Conservation (phyloP, 768 basidiomycete species). For the Boletellus ananiceps region DNA sequence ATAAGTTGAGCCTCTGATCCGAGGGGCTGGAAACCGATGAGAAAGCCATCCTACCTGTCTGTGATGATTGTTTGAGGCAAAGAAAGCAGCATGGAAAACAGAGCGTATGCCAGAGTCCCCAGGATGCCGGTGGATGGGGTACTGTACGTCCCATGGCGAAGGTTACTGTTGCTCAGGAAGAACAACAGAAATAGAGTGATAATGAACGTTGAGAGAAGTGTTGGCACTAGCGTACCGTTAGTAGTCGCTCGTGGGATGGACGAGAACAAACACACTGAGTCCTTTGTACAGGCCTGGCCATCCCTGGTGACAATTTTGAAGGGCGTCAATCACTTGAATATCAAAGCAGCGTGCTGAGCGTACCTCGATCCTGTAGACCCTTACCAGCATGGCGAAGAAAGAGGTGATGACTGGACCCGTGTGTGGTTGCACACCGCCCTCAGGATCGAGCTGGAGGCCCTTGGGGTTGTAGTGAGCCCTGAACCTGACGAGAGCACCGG, state of each 20-base stretch:
- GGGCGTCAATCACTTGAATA: not conserved
- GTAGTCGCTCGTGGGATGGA: conserved; percentile 34
- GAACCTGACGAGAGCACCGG: conserved; percentile 69
- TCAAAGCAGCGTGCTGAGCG: conserved; percentile 9
- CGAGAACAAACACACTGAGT: conserved; percentile 41
- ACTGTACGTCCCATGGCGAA: conserved; percentile 62
- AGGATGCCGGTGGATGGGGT: conserved; percentile 57
- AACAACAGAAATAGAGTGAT: conserved; percentile 55
- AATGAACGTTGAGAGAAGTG: conserved; percentile 43
- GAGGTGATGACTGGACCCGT: conserved; percentile 75
- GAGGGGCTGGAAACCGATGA: not conserved
- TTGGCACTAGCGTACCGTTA: conserved; percentile 43
- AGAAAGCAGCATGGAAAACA: conserved; percentile 61
- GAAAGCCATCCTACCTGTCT: conserved; percentile 51
- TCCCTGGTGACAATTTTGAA: conserved; percentile 39
- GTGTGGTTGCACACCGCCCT: conserved; percentile 71
- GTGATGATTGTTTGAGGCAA: conserved; percentile 71
- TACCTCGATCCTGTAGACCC: conserved; percentile 74
- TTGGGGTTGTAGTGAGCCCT: conserved; percentile 85
- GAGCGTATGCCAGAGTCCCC: conserved; percentile 59
- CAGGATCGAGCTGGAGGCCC: conserved; percentile 73
- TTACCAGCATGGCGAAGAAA: conserved; percentile 67
- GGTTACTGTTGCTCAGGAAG: conserved; percentile 52
- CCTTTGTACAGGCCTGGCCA: conserved; percentile 79
- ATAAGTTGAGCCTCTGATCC: not conserved